Percentiles rank a stretch among this genome's conserved stretches.
These are phyloP conservation scores for Podospora anserina DNA, from an alignment of 495 filamentous ascomycete species.

Conservation along the genomic window DNA sequence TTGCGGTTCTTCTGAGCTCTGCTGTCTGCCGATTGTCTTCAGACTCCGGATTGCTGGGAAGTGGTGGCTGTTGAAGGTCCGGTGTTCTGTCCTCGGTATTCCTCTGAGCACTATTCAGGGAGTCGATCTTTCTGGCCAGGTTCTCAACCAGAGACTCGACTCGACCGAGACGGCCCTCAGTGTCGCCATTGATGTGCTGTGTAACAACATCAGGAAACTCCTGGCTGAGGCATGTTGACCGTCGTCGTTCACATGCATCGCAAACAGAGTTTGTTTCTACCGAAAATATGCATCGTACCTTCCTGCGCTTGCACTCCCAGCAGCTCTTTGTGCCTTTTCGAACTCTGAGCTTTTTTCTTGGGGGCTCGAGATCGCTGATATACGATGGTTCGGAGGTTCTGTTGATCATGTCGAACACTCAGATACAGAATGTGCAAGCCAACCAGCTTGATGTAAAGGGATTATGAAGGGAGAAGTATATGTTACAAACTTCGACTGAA, in stretches of 20 bases:
- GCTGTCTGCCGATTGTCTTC: neutral
- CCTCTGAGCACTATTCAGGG: neutral
- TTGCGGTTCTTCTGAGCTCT: neutral
- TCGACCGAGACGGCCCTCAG: conserved; percentile 25
- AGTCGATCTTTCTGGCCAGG: conserved; percentile 18
- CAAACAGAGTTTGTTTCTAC: conserved; percentile 36
- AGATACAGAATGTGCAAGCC: neutral
- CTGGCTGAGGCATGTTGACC: conserved; percentile 43
- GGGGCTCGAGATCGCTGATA: neutral
- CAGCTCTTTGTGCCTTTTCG: conserved; percentile 54
- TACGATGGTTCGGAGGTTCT: neutral
- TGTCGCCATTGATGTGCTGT: neutral
- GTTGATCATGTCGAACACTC: neutral
- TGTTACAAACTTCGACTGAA: neutral
- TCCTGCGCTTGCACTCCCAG: conserved; percentile 53
- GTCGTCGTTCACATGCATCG: conserved; percentile 41
- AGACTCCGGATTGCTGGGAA: too few species aligned
- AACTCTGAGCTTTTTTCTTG: conserved; percentile 14
- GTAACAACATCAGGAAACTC: conserved; percentile 36
- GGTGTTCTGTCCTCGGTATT: neutral
- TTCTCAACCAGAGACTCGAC: conserved; percentile 33
- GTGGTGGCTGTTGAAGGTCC: neutral
- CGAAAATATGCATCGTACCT: conserved; percentile 46
- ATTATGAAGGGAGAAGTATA: neutral
- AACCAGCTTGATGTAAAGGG: neutral